A percentile compares a stretch with the other conserved stretches of the same genome.
Conservation (phyloP, 208 protist genomes). For the Balamuthia mandrillaris region DNA sequence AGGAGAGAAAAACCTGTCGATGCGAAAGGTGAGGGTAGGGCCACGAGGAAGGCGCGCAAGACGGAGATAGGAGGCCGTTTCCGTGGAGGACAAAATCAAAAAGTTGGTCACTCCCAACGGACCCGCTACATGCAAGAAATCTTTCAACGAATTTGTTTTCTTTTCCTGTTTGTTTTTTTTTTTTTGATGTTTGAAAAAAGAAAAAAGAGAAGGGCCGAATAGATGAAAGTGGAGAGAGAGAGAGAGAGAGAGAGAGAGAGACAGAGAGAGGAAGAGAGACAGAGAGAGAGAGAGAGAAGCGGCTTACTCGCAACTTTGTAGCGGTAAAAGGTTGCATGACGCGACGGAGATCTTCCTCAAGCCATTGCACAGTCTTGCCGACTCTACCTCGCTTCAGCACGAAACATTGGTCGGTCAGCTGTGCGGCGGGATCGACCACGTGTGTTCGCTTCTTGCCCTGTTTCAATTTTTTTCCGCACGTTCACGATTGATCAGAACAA, state of each 20-base stretch:
- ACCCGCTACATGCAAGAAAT: conserved; percentile 69
- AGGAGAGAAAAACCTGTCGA: background rate
- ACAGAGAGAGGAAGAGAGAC: background rate
- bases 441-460: background rate
- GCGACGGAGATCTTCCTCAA: conserved; percentile 60
- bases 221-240: background rate
- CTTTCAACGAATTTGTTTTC: conserved; percentile 64
- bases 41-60: conserved; percentile 63
- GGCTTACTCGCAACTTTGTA: conserved; percentile 32
- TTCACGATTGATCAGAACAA: background rate
- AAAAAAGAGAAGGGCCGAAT: background rate
- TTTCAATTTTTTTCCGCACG: background rate
- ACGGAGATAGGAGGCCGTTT: conserved; percentile 54
- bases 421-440: no score
- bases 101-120: conserved; percentile 71
- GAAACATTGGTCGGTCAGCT: conserved; percentile 42
- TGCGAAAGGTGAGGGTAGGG: conserved; percentile 66
- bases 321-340: conserved; percentile 75
- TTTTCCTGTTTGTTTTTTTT: conserved; percentile 40
- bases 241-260: background rate
- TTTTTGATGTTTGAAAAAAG: background rate
- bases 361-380: conserved; percentile 29
- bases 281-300: background rate
- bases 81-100: conserved; percentile 57
- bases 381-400: conserved; percentile 55